Evolutionary conservation across 768 basidiomycete species (phyloP).

Genomic region (Lepiota subincarnata): DNA sequence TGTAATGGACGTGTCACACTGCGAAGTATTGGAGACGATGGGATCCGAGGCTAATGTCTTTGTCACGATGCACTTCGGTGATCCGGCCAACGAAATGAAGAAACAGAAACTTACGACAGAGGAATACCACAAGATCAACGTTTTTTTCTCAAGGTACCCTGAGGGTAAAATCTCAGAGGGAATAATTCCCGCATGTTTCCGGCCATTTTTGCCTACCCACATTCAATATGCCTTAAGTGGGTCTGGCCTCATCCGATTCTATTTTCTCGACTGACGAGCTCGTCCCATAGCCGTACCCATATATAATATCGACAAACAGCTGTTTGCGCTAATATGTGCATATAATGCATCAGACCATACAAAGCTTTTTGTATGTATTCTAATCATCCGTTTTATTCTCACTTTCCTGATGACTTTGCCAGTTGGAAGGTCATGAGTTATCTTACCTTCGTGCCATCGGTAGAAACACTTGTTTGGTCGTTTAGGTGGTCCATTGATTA

Average conservation of each 20-base stretch:
- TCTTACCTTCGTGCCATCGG: slow-evolving; percentile 92
- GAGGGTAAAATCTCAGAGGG: slow-evolving; percentile 89
- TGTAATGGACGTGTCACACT: slow-evolving; percentile 89
- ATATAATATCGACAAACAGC: slow-evolving; percentile 88
- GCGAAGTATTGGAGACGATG: slow-evolving; percentile 78
- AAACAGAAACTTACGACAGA: slow-evolving; percentile 56
- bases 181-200: slow-evolving; percentile 77
- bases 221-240: slow-evolving; percentile 87
- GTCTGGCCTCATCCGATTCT: slow-evolving; percentile 23
- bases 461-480: slow-evolving; percentile 19
- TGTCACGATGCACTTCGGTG: slow-evolving; percentile 68
- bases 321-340: slow-evolving; percentile 87
- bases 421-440: slow-evolving; percentile 86
- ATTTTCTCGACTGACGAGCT: neutral
- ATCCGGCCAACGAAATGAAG: slow-evolving; percentile 47
- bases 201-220: slow-evolving; percentile 74
- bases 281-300: slow-evolving; percentile 71
- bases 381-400: slow-evolving; percentile 7
- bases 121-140: slow-evolving; percentile 71
- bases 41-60: slow-evolving; percentile 56
- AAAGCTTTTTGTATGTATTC: slow-evolving; percentile 66
- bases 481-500: slow-evolving; percentile 3
- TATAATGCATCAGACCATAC: slow-evolving; percentile 82
- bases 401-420: neutral
- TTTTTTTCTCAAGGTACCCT: slow-evolving; percentile 74